Conservation (phyloP, 176 grass and related monocot species). For the Dendrocalamus sinicus region DNA sequence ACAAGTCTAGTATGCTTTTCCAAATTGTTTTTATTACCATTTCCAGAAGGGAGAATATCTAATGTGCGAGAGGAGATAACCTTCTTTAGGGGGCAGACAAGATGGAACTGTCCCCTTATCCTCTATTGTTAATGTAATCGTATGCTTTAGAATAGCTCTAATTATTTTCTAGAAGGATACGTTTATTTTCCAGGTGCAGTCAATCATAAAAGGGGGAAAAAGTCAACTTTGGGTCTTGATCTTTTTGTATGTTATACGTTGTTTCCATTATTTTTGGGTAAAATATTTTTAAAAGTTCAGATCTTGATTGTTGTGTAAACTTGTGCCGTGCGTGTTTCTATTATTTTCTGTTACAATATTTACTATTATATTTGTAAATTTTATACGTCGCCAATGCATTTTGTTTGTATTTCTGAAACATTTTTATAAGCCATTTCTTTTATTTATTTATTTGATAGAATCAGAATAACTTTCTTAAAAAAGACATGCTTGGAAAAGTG, state of each 20-base stretch:
- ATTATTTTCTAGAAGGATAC: neutral
- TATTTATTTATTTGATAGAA: neutral
- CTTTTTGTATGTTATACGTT: neutral
- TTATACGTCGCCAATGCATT: neutral
- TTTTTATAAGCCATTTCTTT: neutral
- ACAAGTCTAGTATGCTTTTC: neutral
- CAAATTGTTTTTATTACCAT: conserved; percentile 6
- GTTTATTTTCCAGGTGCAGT: neutral
- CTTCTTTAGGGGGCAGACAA: neutral
- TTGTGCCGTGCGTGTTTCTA: neutral
- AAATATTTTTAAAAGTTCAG: neutral
- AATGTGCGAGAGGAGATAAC: neutral
- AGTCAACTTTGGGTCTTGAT: neutral
- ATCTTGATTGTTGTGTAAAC: neutral
- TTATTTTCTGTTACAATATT: neutral
- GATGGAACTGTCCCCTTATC: neutral
- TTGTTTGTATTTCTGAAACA: neutral
- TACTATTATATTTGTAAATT: neutral
- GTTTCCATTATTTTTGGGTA: neutral
- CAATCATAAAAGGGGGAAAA: neutral
- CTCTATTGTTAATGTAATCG: neutral
- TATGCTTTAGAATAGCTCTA: neutral
- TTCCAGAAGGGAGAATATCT: conserved; percentile 3
- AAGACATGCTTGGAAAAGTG: neutral
- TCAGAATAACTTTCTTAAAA: neutral